Evolutionary conservation across 805 yeast species (phyloP).

Genomic region (Blastobotrys chiropterorum): DNA sequence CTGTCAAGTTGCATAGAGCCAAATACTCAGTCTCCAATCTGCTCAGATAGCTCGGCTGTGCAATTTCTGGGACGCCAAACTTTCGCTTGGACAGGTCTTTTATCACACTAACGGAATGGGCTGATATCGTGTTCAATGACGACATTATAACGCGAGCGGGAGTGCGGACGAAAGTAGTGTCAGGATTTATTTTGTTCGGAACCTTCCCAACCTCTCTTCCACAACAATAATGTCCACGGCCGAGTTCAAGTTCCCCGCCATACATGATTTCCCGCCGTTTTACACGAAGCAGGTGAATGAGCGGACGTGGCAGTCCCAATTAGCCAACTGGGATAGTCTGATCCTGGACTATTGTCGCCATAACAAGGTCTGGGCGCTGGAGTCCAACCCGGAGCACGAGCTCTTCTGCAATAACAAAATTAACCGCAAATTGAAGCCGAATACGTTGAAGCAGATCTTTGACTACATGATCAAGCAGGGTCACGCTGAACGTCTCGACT

Average conservation of each 20-base stretch:
- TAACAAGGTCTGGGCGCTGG: constrained; percentile 50
- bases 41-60: constrained; percentile 6
- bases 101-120: constrained; percentile 3
- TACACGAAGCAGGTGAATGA: constrained; percentile 85
- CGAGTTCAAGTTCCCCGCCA: constrained; percentile 39
- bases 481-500: constrained; percentile 39
- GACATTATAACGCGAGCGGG: not conserved
- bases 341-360: constrained; percentile 55
- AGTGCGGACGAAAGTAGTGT: no score
- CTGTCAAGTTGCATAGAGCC: not conserved
- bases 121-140: not conserved
- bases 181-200: not conserved
- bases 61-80: constrained; percentile 12
- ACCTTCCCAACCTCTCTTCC: not conserved
- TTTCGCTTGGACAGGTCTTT: constrained; percentile 4
- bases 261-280: constrained; percentile 81
- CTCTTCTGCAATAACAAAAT: constrained; percentile 29
- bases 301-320: constrained; percentile 69
- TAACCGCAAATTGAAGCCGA: constrained; percentile 42
- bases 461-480: constrained; percentile 48
- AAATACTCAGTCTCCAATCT: constrained; percentile 10
- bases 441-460: constrained; percentile 52
- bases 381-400: constrained; percentile 23
- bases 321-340: constrained; percentile 68
- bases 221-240: not conserved